Conservation (phyloP, 192 early-diverging fungal genomes). For the Martensiomyces pterosporus region DNA sequence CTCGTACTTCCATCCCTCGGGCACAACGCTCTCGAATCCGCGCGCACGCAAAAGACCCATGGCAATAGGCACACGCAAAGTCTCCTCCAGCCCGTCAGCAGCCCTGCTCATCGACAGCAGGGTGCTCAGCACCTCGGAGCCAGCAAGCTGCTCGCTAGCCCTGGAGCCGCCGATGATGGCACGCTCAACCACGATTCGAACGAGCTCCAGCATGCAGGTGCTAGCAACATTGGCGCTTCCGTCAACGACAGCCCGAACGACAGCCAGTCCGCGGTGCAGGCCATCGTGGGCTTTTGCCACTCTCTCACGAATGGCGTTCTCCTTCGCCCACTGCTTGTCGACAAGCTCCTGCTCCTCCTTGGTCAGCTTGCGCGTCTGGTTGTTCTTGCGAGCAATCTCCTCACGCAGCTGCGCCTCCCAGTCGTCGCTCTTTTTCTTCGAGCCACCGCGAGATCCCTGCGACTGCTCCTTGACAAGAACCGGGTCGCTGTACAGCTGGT, state of each 20-base stretch:
- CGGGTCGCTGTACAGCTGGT: constrained; percentile 33
- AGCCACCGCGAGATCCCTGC: background rate
- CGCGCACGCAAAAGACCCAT: constrained; percentile 36
- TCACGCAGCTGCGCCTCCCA: constrained; percentile 39
- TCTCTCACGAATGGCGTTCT: constrained; percentile 61
- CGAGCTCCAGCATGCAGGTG: constrained; percentile 55
- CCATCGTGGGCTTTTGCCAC: constrained; percentile 54
- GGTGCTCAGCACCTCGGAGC: constrained; percentile 54
- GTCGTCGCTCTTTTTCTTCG: constrained; percentile 22
- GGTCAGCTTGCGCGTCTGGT: constrained; percentile 17
- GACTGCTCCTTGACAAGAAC: constrained; percentile 9
- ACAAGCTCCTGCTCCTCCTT: constrained; percentile 76
- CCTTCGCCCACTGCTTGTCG: constrained; percentile 66
- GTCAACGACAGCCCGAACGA: constrained; percentile 59
- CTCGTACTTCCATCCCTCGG: constrained; percentile 31
- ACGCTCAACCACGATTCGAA: constrained; percentile 52
- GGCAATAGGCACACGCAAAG: constrained; percentile 23
- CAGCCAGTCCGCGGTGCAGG: constrained; percentile 60
- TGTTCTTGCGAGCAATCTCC: constrained; percentile 33
- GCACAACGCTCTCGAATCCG: constrained; percentile 20
- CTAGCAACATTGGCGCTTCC: constrained; percentile 57
- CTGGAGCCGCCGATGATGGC: constrained; percentile 25
- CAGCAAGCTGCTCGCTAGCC: constrained; percentile 43
- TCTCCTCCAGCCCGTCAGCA: constrained; percentile 34
- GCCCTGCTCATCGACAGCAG: constrained; percentile 53